Percentiles rank a stretch among this genome's conserved stretches.
phyloP scores from a whole-genome alignment of 2,329 filamentous ascomycete genomes.

The Stachybotrys elegans region DNA sequence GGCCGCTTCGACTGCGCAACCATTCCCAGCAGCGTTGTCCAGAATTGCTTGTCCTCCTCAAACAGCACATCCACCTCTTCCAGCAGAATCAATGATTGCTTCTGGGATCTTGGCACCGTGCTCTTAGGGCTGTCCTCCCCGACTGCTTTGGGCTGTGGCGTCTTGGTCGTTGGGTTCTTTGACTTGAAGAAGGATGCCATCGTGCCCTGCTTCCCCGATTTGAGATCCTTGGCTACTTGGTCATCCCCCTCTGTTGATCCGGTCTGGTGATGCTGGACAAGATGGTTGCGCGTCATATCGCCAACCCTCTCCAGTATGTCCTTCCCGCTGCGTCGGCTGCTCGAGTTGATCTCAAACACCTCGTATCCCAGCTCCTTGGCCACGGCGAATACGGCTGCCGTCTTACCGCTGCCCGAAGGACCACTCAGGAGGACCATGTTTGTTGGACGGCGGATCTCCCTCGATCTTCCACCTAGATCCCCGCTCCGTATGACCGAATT shows the following conservation, averaged over 20 bases:
- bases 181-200: slow-evolving; percentile 78
- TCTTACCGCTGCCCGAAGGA: slow-evolving; percentile 87
- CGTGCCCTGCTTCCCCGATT: slow-evolving; percentile 68
- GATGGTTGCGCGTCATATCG: slow-evolving; percentile 94
- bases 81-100: slow-evolving; percentile 88
- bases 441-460: slow-evolving; percentile 44
- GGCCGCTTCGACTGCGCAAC: slow-evolving; percentile 83
- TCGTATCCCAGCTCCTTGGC: slow-evolving; percentile 90
- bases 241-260: slow-evolving; percentile 23
- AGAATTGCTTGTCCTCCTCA: slow-evolving; percentile 94
- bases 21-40: slow-evolving; percentile 73
- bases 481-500: slow-evolving; percentile 51
- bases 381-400: slow-evolving; percentile 84
- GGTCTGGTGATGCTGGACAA: slow-evolving; percentile 56
- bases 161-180: slow-evolving; percentile 31
- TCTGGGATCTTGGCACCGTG: slow-evolving; percentile 53
- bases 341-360: slow-evolving; percentile 89
- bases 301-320: slow-evolving; percentile 90
- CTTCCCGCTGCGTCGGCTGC: slow-evolving; percentile 77
- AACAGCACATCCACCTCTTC: slow-evolving; percentile 94
- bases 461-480: slow-evolving; percentile 27
- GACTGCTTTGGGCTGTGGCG: slow-evolving; percentile 15
- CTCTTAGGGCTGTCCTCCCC: slow-evolving; percentile 24
- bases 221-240: slow-evolving; percentile 44
- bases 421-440: slow-evolving; percentile 89